Evolutionary conservation across 2,329 filamentous ascomycete genomes (phyloP).

Genomic region (Orbilia blumenaviensis): DNA sequence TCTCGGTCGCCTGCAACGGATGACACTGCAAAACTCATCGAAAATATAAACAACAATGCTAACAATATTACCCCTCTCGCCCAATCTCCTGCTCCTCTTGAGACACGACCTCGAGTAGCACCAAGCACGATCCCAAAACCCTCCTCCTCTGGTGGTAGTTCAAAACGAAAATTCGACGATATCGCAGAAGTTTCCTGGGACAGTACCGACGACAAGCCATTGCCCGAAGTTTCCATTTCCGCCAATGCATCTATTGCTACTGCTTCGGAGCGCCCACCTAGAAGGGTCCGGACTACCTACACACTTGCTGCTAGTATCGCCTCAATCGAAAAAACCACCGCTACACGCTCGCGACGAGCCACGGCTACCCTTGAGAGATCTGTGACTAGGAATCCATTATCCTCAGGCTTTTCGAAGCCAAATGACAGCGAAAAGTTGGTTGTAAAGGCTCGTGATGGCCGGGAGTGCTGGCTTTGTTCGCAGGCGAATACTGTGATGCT

Average conservation of each 20-base stretch:
- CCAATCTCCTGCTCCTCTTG: constrained; percentile 1
- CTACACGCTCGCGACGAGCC: constrained; percentile 24
- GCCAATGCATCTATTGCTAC: constrained; percentile 46
- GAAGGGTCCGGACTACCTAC: constrained; percentile 33
- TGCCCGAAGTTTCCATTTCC: constrained; percentile 37
- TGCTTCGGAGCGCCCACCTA: constrained; percentile 41
- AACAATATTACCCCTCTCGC: constrained; percentile 18
- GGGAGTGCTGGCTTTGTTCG: constrained; percentile 48
- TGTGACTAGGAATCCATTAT: constrained; percentile 46
- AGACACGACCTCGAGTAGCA: neutral
- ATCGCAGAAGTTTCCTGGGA: constrained; percentile 40
- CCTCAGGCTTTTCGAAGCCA: constrained; percentile 48
- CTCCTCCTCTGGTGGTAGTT: constrained; percentile 10
- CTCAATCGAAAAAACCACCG: constrained; percentile 40
- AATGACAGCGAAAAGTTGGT: constrained; percentile 51
- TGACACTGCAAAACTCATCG: constrained; percentile 1
- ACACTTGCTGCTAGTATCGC: constrained; percentile 48
- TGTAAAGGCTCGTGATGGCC: constrained; percentile 43
- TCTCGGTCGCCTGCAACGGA: constrained; percentile 33
- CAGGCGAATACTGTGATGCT: constrained; percentile 45
- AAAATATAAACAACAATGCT: neutral
- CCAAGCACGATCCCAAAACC: constrained; percentile 7
- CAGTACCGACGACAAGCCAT: constrained; percentile 5
- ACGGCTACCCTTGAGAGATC: constrained; percentile 36
- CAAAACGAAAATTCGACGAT: constrained; percentile 46